Percentiles rank a stretch among this genome's conserved stretches.
These are phyloP conservation scores for Rosa chinensis DNA, from an alignment of 306 rosid genomes.

Conservation along the genomic window DNA sequence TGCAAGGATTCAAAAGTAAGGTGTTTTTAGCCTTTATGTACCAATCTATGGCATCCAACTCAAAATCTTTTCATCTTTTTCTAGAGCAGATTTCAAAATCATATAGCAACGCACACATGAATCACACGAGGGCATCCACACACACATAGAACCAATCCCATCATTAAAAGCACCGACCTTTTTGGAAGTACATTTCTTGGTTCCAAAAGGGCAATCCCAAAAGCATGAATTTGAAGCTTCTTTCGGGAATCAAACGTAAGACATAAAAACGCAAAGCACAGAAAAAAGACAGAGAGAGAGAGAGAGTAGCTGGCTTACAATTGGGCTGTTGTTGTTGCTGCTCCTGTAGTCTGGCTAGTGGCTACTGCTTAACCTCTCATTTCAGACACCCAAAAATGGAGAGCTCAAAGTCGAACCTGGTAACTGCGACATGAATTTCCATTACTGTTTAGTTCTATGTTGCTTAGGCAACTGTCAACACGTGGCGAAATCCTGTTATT, in stretches of 20 bases:
- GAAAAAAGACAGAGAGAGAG: neutral
- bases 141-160: neutral
- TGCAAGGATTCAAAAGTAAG: neutral
- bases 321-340: neutral
- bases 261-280: neutral
- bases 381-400: neutral
- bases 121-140: neutral
- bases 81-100: neutral
- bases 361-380: neutral
- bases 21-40: neutral
- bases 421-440: neutral
- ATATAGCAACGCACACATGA: neutral
- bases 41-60: neutral
- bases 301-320: neutral
- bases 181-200: neutral
- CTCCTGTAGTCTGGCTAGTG: neutral
- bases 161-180: neutral
- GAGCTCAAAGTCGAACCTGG: neutral
- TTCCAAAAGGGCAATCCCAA: neutral
- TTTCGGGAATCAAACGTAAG: conserved; percentile 7
- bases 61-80: neutral
- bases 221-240: neutral
- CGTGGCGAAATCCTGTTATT: neutral
- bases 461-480: neutral
- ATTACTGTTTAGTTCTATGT: neutral